phyloP scores from a whole-genome alignment of 129 eudicot genomes.

The Flaveria trinervia region DNA sequence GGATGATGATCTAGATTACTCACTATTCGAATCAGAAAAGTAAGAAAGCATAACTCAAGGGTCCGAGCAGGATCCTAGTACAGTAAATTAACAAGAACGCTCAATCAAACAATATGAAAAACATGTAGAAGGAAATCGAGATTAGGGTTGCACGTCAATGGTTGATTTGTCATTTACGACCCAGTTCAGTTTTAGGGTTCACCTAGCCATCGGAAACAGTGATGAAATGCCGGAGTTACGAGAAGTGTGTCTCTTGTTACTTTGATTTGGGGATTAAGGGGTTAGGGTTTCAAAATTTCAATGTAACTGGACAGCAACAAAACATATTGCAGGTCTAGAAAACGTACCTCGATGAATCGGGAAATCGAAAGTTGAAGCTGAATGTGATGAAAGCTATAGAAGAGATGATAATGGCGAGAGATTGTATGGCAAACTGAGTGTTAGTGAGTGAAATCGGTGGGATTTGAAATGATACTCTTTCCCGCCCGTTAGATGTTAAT shows the following conservation, averaged over 20 bases:
- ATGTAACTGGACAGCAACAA: background rate
- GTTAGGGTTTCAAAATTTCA: background rate
- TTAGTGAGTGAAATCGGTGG: background rate
- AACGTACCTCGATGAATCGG: background rate
- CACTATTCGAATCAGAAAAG: background rate
- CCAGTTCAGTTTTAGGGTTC: background rate
- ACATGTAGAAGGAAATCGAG: background rate
- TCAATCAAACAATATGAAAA: background rate
- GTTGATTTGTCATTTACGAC: background rate
- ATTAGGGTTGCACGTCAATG: background rate
- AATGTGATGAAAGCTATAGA: background rate
- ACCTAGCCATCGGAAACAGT: background rate
- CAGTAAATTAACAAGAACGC: too few species aligned
- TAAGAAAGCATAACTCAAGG: background rate
- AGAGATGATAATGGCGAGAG: background rate
- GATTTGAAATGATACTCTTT: conserved; percentile 13
- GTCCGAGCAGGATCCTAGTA: background rate
- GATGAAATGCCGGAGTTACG: background rate
- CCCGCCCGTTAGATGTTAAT: conserved; percentile 2
- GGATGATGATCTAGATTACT: background rate
- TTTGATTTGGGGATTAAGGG: background rate
- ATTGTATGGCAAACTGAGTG: too few species aligned
- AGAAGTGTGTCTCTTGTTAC: background rate
- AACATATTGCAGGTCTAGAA: background rate
- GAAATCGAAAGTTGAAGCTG: background rate